Percentiles rank a stretch among this genome's conserved stretches.
These are phyloP conservation scores for Ustilaginoidea virens DNA, from an alignment of 2,329 filamentous ascomycete genomes.

Conservation along the genomic window DNA sequence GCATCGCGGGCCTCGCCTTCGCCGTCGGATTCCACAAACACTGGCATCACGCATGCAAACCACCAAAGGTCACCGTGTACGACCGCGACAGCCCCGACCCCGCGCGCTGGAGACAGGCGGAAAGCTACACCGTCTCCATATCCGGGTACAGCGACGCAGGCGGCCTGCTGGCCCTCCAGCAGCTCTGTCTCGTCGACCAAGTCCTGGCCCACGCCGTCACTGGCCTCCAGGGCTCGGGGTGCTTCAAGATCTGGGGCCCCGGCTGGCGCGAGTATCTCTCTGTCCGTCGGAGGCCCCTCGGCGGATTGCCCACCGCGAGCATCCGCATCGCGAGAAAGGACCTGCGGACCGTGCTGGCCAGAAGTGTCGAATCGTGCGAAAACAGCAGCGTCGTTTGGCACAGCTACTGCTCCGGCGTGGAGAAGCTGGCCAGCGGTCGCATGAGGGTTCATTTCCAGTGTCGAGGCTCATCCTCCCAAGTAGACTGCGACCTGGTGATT, in stretches of 20 bases:
- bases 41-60: constrained; percentile 16
- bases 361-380: not conserved
- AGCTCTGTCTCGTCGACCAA: constrained; percentile 21
- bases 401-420: not conserved
- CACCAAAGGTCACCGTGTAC: constrained; percentile 22
- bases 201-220: constrained; percentile 16
- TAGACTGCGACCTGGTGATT: constrained; percentile 21
- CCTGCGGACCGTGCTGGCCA: not conserved
- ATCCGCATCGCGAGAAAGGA: constrained; percentile 1
- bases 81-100: constrained; percentile 23
- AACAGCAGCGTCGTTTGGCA: not conserved
- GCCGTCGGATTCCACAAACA: constrained; percentile 21
- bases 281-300: too few species aligned
- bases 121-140: constrained; percentile 23
- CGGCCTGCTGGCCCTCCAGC: constrained; percentile 21
- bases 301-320: not conserved
- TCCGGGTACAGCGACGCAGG: constrained; percentile 17
- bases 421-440: constrained; percentile 1
- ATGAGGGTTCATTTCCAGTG: not conserved
- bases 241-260: constrained; percentile 25
- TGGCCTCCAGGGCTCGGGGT: constrained; percentile 13
- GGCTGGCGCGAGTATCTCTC: constrained; percentile 20
- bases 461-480: not conserved
- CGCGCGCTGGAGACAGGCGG: constrained; percentile 14
- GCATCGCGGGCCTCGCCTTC: constrained; percentile 27